Evolutionary conservation across 106 monocot species (phyloP).

Genomic region (Dendrobium officinale): DNA sequence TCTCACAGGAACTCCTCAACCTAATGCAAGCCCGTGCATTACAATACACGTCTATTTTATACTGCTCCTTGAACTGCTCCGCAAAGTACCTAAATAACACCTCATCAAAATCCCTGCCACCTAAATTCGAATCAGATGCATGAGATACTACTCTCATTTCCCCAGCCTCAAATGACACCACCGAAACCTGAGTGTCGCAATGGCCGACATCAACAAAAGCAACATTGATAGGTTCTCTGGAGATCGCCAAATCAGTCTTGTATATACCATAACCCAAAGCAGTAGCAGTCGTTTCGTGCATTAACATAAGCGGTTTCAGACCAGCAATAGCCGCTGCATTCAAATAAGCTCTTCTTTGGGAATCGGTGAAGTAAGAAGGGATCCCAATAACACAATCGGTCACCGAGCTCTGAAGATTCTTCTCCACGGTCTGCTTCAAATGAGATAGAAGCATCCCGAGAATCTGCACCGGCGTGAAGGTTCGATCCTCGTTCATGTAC

Average conservation of each 20-base stretch:
- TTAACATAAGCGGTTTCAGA: slow-evolving; percentile 50
- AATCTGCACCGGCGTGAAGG: slow-evolving; percentile 47
- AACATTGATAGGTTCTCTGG: slow-evolving; percentile 13
- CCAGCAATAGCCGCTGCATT: slow-evolving; percentile 85
- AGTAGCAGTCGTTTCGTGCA: slow-evolving; percentile 74
- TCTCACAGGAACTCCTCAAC: slow-evolving; percentile 66
- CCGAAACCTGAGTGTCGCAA: slow-evolving; percentile 74
- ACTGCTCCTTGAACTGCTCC: slow-evolving; percentile 48
- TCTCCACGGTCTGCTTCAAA: slow-evolving; percentile 53
- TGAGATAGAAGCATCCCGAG: slow-evolving; percentile 58
- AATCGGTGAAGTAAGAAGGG: slow-evolving; percentile 66
- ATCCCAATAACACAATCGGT: slow-evolving; percentile 71
- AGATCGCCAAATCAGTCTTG: slow-evolving; percentile 24
- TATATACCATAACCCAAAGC: slow-evolving; percentile 85
- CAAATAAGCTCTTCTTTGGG: slow-evolving; percentile 59
- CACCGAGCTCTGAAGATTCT: slow-evolving; percentile 26
- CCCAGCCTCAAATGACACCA: slow-evolving; percentile 39
- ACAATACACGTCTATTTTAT: slow-evolving; percentile 55
- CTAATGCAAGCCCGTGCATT: slow-evolving; percentile 55
- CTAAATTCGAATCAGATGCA: slow-evolving; percentile 53
- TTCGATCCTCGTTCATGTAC: slow-evolving; percentile 21
- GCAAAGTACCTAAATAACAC: slow-evolving; percentile 64
- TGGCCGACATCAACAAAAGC: slow-evolving; percentile 78
- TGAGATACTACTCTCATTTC: slow-evolving; percentile 62
- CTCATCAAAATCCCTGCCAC: slow-evolving; percentile 88